These are phyloP conservation scores for Fusarium redolens DNA, from an alignment of 2,329 filamentous ascomycete species.

Conservation along the genomic window DNA sequence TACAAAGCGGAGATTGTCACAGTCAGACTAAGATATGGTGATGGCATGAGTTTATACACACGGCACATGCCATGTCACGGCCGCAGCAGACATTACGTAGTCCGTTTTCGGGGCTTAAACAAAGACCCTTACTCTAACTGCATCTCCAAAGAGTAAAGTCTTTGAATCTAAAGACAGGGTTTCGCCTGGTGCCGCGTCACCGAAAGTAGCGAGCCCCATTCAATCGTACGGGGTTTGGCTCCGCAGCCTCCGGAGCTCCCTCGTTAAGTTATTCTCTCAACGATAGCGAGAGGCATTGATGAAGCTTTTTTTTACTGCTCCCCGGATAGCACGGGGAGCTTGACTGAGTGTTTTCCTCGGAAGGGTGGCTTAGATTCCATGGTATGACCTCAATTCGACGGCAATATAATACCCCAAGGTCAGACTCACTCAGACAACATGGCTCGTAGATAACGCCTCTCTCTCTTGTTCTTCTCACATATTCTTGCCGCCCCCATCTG, in stretches of 20 bases:
- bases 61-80: conserved; percentile 13
- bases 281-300: neutral
- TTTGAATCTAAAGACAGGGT: neutral
- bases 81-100: conserved; percentile 27
- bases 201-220: conserved; percentile 22
- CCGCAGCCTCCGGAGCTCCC: conserved; percentile 20
- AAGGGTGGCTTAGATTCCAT: conserved; percentile 6
- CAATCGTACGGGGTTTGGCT: conserved; percentile 20
- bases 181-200: conserved; percentile 35
- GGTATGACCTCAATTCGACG: conserved; percentile 12
- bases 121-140: conserved; percentile 18
- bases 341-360: neutral
- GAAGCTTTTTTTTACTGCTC: neutral
- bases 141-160: conserved; percentile 17
- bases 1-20: neutral
- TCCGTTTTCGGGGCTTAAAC: conserved; percentile 16
- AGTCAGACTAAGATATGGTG: neutral
- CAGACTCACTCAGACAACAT: conserved; percentile 1
- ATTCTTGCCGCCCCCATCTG: neutral
- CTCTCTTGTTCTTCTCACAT: neutral
- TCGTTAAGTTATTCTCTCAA: neutral
- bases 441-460: conserved; percentile 2
- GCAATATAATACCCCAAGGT: conserved; percentile 23
- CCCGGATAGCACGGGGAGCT: conserved; percentile 20
- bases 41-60: conserved; percentile 3